Base-by-base conservation (phyloP, 1,284 basidiomycete species). In the Cryptococcus sp. region DNA sequence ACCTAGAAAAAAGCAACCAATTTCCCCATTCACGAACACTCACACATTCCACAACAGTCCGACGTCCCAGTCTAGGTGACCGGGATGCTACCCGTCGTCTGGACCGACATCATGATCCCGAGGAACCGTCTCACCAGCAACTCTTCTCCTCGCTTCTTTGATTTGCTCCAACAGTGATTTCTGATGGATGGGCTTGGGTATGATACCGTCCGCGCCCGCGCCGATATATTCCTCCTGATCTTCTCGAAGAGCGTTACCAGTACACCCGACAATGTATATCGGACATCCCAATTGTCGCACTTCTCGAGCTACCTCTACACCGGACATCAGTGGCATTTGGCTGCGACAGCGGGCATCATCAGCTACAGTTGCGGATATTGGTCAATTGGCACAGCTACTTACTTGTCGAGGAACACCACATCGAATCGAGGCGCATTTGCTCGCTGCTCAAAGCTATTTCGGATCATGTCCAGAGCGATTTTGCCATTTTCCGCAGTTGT, bases 401-500 rank as follows among this genome's bases (percentile, higher is more conserved):
- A 76, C 74, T 93, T 93, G 70, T 93, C 91, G 70, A 93, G 77
- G 76, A 93, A 93, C 26, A 90, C 81, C 3, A 89, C 82, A 56
- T 88, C 87, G 68, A 83, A 92, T 57, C 50, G 80, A 75, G 62
- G 74, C 53, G 50, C 55, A 20, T 58, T 58, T 3, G 52, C 38
- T 49, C 70, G 52, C 17, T 58, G 54, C 41, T 64, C 57, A 50
- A 67, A 64, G 29, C 58, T 62, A 43, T 66, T 64, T 25, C 50
- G 72, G 45, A 93, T 84, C 80, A 89, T 82, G 58, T 89, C 86
- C 50, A 93, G 78, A 6, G 91, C 91, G 29, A 88, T 78, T 70
- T 87, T 85, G 5, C 92, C 92, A 68, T 95, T 93, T 77, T 93
- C 90, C n/a, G 93, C 92, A 5, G 85, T 86, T 3, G 83, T 81